A percentile compares a stretch with the other conserved stretches of the same genome.
Conservation (phyloP, 2,329 filamentous ascomycete genomes). For the Seiridium cupressi region DNA sequence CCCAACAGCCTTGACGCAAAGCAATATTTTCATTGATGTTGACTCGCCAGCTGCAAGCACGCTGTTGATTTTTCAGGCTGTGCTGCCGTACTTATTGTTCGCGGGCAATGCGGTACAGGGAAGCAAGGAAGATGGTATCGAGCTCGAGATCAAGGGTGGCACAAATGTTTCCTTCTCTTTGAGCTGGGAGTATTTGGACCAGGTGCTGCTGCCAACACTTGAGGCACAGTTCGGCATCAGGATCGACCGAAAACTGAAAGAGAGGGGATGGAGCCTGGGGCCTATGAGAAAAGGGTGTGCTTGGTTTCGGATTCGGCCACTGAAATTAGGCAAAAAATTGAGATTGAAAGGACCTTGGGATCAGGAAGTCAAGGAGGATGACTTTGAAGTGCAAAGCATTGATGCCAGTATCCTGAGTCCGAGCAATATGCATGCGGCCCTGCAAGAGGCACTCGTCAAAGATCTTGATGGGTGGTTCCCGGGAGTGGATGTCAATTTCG, state of each 20-base stretch:
- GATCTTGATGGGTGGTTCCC: constrained; percentile 42
- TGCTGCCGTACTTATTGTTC: constrained; percentile 59
- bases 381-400: constrained; percentile 39
- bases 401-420: constrained; percentile 53
- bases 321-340: constrained; percentile 35
- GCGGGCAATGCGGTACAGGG: constrained; percentile 21
- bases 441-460: constrained; percentile 38
- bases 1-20: constrained; percentile 36
- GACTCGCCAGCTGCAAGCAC: constrained; percentile 52
- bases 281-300: constrained; percentile 39
- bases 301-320: constrained; percentile 42
- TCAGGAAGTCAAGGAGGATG: constrained; percentile 12
- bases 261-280: constrained; percentile 51
- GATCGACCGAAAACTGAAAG: constrained; percentile 42
- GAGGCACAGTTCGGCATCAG: constrained; percentile 47
- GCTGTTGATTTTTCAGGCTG: constrained; percentile 57
- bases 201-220: constrained; percentile 56
- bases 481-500: constrained; percentile 41
- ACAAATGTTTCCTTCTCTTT: constrained; percentile 58
- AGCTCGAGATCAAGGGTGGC: constrained; percentile 53
- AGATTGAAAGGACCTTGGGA: constrained; percentile 27
- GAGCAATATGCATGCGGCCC: constrained; percentile 33
- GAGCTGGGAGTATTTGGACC: constrained; percentile 62
- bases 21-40: constrained; percentile 48
- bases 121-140: constrained; percentile 29